phyloP scores from a whole-genome alignment of 1,284 basidiomycete species.

The Cutaneotrichosporon sp. region DNA sequence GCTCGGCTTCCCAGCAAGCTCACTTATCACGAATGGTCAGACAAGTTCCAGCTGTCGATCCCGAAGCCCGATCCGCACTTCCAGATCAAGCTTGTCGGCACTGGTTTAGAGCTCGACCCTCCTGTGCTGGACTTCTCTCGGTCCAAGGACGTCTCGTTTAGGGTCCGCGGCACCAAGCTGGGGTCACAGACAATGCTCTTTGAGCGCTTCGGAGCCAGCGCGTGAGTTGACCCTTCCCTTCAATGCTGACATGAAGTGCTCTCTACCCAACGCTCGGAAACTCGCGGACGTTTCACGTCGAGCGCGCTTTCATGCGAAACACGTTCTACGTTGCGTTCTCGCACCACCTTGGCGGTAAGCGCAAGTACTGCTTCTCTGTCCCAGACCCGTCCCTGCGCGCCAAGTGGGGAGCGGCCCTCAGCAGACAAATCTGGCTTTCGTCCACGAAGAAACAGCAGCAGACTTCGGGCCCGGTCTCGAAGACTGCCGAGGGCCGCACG shows the following conservation, averaged over 20 bases:
- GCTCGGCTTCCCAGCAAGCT: constrained; percentile 69
- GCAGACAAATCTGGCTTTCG: constrained; percentile 68
- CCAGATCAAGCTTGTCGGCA: constrained; percentile 74
- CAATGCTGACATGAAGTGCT: constrained; percentile 46
- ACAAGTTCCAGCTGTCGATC: constrained; percentile 76
- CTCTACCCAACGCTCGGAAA: constrained; percentile 75
- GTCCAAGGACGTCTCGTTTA: constrained; percentile 76
- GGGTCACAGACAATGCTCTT: constrained; percentile 78
- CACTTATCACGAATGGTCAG: constrained; percentile 79
- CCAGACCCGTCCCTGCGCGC: constrained; percentile 69
- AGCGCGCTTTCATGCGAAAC: constrained; percentile 88
- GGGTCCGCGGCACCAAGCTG: constrained; percentile 75
- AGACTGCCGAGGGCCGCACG: constrained; percentile 19
- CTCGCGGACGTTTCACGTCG: constrained; percentile 71
- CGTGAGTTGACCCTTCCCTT: constrained; percentile 49
- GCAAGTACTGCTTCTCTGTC: constrained; percentile 91
- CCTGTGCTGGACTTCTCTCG: constrained; percentile 72
- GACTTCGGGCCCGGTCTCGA: constrained; percentile 13
- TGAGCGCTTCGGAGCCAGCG: constrained; percentile 73
- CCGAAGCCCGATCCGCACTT: constrained; percentile 75
- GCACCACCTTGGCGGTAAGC: constrained; percentile 66
- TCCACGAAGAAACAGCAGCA: constrained; percentile 61
- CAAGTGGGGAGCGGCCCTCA: constrained; percentile 70
- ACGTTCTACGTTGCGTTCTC: constrained; percentile 86
- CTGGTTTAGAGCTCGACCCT: constrained; percentile 82